Base-by-base conservation (phyloP, 192 early-diverging fungal species). In the Mortierella hygrophila region DNA sequence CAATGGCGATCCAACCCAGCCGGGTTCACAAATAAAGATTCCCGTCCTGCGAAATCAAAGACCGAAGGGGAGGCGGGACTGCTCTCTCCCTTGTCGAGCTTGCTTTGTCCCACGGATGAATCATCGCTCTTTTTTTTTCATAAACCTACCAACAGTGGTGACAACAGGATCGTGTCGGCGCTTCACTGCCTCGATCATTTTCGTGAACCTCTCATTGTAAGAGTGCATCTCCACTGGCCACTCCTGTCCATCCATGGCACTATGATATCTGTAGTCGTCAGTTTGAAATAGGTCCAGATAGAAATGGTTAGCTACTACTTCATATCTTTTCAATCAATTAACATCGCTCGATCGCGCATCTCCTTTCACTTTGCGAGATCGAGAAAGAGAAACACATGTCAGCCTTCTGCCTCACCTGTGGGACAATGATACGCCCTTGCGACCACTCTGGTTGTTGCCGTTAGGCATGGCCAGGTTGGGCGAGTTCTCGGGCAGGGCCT, bases 81-180 rank as follows among this genome's bases (percentile, higher is more conserved):
- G 41, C 38, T 65, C 29, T 16, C 42, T 52, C 23, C 32, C 57
- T 68, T 46, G 18, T 32, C 21, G 16, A 23, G 49, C 20, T 9
- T 35, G 60, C 44, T 37, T 15, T 29, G 42, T 23, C 46, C 32
- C 54, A 42, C 26, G 49, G 38, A 75, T 54, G 35, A 42, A n/a
- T 60, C 42, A 49, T 57, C 42, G 69, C 65, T 74, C 40, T 70
- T 49, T 57, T 42, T 57, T 32, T 78, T 8, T 44, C 29, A 35
- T n/a, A 18, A 71, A 70, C 88, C 72, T 91, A 94, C 93, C 93
- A 63, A 98, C 89, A 41, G 97, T 96, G 8, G 96, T 96, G 10
- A 97, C 96, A 15, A 97, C 97, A 32, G 97, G 97, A 81, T 98
- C 96, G 75, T 99, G 98, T 71, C 98, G 90, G 74, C 94, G 91